Evolutionary conservation across 768 basidiomycete genomes (phyloP).

Genomic region (Steccherinum ochraceum): DNA sequence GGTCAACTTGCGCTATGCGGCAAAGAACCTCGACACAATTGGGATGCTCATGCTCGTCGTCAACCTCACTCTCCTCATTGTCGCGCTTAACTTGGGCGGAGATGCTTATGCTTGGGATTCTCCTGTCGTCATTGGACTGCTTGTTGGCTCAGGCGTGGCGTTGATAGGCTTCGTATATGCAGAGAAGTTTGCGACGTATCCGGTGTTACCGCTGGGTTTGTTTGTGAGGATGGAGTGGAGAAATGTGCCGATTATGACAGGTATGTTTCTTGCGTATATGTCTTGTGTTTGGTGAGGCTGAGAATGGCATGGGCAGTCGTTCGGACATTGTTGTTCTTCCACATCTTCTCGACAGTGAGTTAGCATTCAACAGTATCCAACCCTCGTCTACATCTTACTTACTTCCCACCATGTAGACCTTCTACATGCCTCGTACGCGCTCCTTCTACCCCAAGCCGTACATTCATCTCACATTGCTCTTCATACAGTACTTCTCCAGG

Average conservation of each 20-base stretch:
- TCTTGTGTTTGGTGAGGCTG: not conserved
- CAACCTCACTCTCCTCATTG: conserved; percentile 12
- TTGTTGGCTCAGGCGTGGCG: conserved; percentile 3
- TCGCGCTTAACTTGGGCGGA: conserved; percentile 11
- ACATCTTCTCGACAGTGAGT: conserved; percentile 10
- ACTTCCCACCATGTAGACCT: too few relatives aligned
- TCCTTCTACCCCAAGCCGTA: not conserved
- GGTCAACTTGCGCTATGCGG: conserved; percentile 1
- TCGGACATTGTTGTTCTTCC: conserved; percentile 11
- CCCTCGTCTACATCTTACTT: not conserved
- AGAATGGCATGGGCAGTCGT: not conserved
- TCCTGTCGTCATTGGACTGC: conserved; percentile 10
- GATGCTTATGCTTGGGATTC: conserved; percentile 11
- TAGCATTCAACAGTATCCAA: not conserved
- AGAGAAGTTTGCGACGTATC: conserved; percentile 6
- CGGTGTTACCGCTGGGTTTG: conserved; percentile 10
- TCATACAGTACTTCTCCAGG: conserved; percentile 11
- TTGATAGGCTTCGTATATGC: conserved; percentile 10
- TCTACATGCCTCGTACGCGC: conserved; percentile 11
- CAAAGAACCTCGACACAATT: conserved; percentile 7
- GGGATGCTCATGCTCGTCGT: conserved; percentile 10
- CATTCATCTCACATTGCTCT: not conserved
- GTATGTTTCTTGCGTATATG: not conserved
- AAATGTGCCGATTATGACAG: conserved; percentile 12
- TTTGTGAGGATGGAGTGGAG: conserved; percentile 7